Evolutionary conservation across 352 stramenopile species (phyloP), one percentile per base, ranked within the genome.

Genomic region (Heterotrichella gracilis): DNA sequence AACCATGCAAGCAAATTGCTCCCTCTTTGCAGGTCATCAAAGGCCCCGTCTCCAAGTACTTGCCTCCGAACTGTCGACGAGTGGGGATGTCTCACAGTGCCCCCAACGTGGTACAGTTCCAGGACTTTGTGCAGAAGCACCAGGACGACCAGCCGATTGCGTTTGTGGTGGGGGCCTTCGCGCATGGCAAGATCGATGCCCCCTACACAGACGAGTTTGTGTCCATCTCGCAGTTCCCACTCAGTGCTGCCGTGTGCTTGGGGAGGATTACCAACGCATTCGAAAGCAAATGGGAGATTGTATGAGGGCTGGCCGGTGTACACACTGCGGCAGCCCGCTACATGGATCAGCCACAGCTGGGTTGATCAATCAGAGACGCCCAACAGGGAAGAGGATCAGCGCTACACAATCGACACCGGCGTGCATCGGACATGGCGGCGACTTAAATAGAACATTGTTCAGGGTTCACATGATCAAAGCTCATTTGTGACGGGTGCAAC

Each of bases 21-120:
- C n/a, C n/a, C n/a, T n/a, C n/a, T n/a, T n/a, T 99, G 71, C 96
- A 94, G 73, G 89, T 99, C 25, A 94, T 99, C 74, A 97, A 98
- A 77, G 97, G 97, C 82, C 92, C 92, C 2, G 82, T 98, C 71
- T 93, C 89, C 69, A 84, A 88, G 76, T 83, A 98, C 80, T 79
- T 98, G 24, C 90, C 90, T 13, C 82, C 92, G 84, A 72, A 93
- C 92, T 75, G 96, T 94, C 78, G 88, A 80, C 82, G 40, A 64
- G 76, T 71, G 19, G 22, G 69, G 0, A 74, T 68, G 2, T 3
- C 32, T 19, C 14, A 69, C 22, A 17, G 69, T 42, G 32, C 32
- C 32, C 4, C 32, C 17, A 17, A 69, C n/a, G 23, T 75, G 3
- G 40, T 77, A 0, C 19, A 73, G 41, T 25, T 23, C 22, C 73